phyloP scores from a whole-genome alignment of 2,329 filamentous ascomycete species.

The Phyllosticta citriasiana region DNA sequence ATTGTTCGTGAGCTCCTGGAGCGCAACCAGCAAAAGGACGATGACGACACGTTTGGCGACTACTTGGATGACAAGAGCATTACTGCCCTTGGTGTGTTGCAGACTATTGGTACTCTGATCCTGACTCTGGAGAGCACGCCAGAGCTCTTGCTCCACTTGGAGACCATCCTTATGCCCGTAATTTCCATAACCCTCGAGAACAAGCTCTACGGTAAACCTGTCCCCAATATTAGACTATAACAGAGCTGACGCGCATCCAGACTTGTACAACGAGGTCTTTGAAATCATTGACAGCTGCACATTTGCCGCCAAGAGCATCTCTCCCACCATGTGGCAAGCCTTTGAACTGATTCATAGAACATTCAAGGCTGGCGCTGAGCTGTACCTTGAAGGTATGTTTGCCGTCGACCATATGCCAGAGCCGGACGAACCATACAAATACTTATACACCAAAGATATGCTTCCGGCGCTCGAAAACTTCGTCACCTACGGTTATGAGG shows the following conservation, averaged over 20 bases:
- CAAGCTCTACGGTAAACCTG: slow-evolving; percentile 72
- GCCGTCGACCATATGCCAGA: neutral
- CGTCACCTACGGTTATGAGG: slow-evolving; percentile 78
- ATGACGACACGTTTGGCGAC: slow-evolving; percentile 74
- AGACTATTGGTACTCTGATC: slow-evolving; percentile 95
- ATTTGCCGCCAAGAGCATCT: slow-evolving; percentile 92
- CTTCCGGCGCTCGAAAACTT: slow-evolving; percentile 96
- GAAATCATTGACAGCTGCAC: slow-evolving; percentile 99
- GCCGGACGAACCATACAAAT: neutral
- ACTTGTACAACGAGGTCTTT: slow-evolving; percentile 96
- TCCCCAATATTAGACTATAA: slow-evolving; percentile 10
- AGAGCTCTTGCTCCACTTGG: slow-evolving; percentile 86
- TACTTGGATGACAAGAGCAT: slow-evolving; percentile 98
- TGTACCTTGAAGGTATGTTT: slow-evolving; percentile 66
- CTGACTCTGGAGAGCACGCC: slow-evolving; percentile 94
- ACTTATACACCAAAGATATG: slow-evolving; percentile 55
- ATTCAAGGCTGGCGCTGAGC: slow-evolving; percentile 92
- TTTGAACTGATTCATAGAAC: slow-evolving; percentile 95
- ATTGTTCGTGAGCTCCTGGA: slow-evolving; percentile 88
- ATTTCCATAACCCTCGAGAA: slow-evolving; percentile 94
- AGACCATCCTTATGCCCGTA: slow-evolving; percentile 93
- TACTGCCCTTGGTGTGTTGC: slow-evolving; percentile 86
- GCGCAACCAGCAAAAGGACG: slow-evolving; percentile 64
- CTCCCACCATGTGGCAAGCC: slow-evolving; percentile 94
- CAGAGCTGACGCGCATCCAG: slow-evolving; percentile 30